Evolutionary conservation across 164 flowering plant species (phyloP).

Genomic region (Piper longum): DNA sequence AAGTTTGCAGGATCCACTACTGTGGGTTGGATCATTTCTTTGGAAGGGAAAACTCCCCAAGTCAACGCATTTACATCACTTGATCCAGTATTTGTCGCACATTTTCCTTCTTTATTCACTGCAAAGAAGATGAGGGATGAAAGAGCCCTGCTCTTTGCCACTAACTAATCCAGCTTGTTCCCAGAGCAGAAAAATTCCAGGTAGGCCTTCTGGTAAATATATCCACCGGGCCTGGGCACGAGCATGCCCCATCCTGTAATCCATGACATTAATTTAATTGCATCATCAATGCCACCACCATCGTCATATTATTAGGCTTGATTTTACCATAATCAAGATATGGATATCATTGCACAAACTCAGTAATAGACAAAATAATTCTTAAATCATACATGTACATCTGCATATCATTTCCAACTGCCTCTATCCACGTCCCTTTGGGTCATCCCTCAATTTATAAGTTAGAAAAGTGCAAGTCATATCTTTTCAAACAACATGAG

Average conservation of each 20-base stretch:
- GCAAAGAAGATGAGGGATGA: conserved; percentile 67
- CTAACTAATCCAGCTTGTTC: conserved; percentile 45
- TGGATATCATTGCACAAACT: too few species aligned
- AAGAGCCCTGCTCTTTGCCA: conserved; percentile 54
- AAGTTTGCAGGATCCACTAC: conserved; percentile 87
- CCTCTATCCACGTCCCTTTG: too few species aligned
- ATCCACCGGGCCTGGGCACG: conserved; percentile 54
- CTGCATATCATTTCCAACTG: too few species aligned
- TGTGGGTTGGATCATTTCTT: conserved; percentile 84
- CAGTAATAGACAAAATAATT: too few species aligned
- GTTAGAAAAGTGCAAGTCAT: too few species aligned
- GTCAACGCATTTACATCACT: conserved; percentile 74
- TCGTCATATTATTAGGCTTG: too few species aligned
- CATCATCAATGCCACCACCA: too few species aligned
- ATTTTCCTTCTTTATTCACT: conserved; percentile 50
- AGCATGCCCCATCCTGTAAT: conserved; percentile 60
- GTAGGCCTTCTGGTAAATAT: conserved; percentile 89
- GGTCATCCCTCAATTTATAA: too few species aligned
- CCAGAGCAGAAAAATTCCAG: conserved; percentile 77
- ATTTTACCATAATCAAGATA: too few species aligned
- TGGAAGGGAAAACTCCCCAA: conserved; percentile 92
- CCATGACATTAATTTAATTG: too few species aligned
- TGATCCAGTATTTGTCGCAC: conserved; percentile 33
- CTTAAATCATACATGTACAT: too few species aligned
- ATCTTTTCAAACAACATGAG: too few species aligned